Percentiles rank a stretch among this genome's conserved stretches.
Evolutionary conservation across 2,329 filamentous ascomycete genomes (phyloP).

Genomic region (Stagonosporopsis chrysanthemi): DNA sequence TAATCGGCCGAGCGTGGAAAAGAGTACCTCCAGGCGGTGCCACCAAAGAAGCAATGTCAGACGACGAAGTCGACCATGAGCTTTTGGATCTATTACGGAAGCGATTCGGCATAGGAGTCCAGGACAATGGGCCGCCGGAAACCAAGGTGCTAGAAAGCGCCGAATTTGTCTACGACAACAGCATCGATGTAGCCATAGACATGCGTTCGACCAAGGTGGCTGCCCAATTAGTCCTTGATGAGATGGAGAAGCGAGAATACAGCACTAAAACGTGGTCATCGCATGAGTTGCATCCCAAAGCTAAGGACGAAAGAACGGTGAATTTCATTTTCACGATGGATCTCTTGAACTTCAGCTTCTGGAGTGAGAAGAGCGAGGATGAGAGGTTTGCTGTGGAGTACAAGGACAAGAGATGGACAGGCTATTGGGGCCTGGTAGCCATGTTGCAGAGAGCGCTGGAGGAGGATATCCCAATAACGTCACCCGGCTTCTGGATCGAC

Average conservation of each 20-base stretch:
- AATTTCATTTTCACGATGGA: constrained; percentile 99
- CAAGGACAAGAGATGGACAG: constrained; percentile 81
- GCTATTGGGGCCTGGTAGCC: constrained; percentile 94
- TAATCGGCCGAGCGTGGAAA: not conserved
- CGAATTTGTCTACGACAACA: constrained; percentile 88
- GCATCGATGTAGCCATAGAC: constrained; percentile 89
- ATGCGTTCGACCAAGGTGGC: constrained; percentile 83
- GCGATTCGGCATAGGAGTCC: constrained; percentile 70
- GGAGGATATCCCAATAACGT: constrained; percentile 89
- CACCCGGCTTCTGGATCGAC: constrained; percentile 83
- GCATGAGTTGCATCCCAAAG: constrained; percentile 87
- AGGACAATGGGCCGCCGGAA: constrained; percentile 67
- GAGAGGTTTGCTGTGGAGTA: constrained; percentile 87
- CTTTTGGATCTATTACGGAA: constrained; percentile 85
- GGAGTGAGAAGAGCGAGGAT: constrained; percentile 75
- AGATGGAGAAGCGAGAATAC: constrained; percentile 86
- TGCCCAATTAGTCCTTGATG: constrained; percentile 76
- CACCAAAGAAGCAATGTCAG: constrained; percentile 70
- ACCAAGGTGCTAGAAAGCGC: constrained; percentile 84
- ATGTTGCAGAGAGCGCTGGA: constrained; percentile 86
- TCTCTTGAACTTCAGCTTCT: constrained; percentile 95
- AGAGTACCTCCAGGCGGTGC: not conserved
- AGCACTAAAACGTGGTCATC: constrained; percentile 85
- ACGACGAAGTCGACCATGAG: constrained; percentile 90
- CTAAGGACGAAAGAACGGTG: constrained; percentile 79